These are phyloP conservation scores for Adansonia madagascariensis DNA, from an alignment of 441 rosid species.

Conservation along the genomic window DNA sequence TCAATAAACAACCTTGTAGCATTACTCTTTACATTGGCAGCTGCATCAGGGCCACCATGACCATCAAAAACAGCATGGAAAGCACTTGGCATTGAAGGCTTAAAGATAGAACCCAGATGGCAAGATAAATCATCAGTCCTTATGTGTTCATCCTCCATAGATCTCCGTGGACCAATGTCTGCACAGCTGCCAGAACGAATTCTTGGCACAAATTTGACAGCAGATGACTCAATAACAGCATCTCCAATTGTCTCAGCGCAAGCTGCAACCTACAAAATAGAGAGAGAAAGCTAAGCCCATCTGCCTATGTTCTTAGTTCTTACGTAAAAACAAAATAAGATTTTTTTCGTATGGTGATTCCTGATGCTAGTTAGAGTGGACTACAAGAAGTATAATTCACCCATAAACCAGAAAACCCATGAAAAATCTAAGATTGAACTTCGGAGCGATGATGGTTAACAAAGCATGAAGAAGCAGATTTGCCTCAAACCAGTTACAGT, in stretches of 20 bases:
- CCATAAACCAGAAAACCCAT: constrained; percentile 7
- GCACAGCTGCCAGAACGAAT: constrained; percentile 83
- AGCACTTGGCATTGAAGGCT: constrained; percentile 57
- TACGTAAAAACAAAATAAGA: not conserved
- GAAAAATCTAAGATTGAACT: not conserved
- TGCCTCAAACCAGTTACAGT: not conserved
- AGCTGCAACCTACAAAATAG: constrained; percentile 42
- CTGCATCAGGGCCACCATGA: not conserved
- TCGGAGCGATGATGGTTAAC: not conserved
- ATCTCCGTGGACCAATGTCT: constrained; percentile 60
- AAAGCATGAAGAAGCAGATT: not conserved
- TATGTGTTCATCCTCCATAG: constrained; percentile 93
- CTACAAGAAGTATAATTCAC: not conserved
- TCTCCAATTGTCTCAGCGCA: constrained; percentile 39
- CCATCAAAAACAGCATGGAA: constrained; percentile 53
- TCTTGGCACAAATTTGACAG: constrained; percentile 45
- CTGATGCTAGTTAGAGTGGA: not conserved
- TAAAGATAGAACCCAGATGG: constrained; percentile 60
- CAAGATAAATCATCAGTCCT: constrained; percentile 74
- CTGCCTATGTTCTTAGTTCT: not conserved
- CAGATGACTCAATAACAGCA: constrained; percentile 42
- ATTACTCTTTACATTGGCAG: not conserved
- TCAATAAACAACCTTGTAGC: not conserved
- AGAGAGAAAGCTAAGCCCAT: constrained; percentile 24
- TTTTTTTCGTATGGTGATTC: not conserved